phyloP scores from a whole-genome alignment of 2,329 filamentous ascomycete genomes.

The Ophiosphaerella herpotricha region DNA sequence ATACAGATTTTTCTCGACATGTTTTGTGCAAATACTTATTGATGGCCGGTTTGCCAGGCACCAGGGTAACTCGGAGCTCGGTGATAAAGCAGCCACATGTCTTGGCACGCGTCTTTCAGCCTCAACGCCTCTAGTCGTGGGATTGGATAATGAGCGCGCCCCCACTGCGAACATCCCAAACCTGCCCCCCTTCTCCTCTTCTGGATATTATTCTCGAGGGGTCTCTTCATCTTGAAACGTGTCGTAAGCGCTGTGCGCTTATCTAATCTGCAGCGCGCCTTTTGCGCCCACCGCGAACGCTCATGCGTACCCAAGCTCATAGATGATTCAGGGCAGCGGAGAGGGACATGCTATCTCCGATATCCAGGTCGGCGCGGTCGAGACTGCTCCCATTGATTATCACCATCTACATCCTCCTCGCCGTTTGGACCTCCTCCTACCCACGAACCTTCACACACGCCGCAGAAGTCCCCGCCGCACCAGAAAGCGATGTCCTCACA shows the following conservation, averaged over 20 bases:
- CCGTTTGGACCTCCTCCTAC: constrained; percentile 65
- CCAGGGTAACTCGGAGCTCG: no score
- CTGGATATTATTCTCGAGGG: no score
- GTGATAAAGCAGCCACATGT: not conserved
- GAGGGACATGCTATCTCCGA: constrained; percentile 49
- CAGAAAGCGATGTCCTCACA: constrained; percentile 33
- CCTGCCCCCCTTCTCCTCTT: not conserved
- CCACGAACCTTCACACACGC: constrained; percentile 63
- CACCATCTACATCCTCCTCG: constrained; percentile 63
- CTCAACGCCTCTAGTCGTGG: not conserved
- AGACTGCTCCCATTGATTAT: constrained; percentile 70
- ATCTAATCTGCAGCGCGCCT: constrained; percentile 15
- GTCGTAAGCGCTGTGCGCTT: not conserved
- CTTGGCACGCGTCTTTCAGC: constrained; percentile 4
- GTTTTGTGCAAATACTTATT: no score
- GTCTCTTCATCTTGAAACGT: not conserved
- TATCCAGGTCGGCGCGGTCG: constrained; percentile 72
- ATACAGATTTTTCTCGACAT: no score
- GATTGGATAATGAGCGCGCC: not conserved
- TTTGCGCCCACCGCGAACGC: constrained; percentile 15
- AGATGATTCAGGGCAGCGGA: constrained; percentile 24
- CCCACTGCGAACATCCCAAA: not conserved
- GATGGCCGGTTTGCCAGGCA: no score
- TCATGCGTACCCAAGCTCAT: constrained; percentile 22
- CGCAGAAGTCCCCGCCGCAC: constrained; percentile 52